phyloP scores from a whole-genome alignment of 2,329 filamentous ascomycete genomes.

The Onygenales sp. region DNA sequence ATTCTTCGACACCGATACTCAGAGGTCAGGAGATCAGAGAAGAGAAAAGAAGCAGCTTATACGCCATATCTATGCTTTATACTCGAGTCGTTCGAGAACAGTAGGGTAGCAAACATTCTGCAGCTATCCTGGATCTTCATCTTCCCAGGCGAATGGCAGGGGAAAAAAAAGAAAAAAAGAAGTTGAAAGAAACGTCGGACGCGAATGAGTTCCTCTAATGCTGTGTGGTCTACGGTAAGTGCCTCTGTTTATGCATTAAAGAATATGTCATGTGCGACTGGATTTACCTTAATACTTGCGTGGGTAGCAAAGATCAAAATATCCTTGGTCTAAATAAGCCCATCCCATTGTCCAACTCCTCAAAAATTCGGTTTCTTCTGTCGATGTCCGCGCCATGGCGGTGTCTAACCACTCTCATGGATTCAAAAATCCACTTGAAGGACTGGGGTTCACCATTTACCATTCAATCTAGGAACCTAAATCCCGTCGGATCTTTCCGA shows the following conservation, averaged over 20 bases:
- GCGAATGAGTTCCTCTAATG: neutral
- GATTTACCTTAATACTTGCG: neutral
- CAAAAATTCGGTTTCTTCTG: neutral
- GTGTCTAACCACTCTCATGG: constrained; percentile 2
- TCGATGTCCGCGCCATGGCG: neutral
- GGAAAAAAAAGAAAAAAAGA: neutral
- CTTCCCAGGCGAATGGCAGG: neutral
- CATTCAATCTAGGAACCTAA: neutral
- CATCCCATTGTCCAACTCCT: constrained; percentile 1
- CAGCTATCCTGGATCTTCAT: constrained; percentile 2
- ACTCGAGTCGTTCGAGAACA: constrained; percentile 2
- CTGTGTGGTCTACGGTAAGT: neutral
- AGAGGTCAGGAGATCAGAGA: neutral
- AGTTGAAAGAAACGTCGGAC: constrained; percentile 1
- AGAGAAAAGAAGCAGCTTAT: neutral
- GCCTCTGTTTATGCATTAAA: constrained; percentile 3
- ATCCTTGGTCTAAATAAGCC: neutral
- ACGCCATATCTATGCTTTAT: constrained; percentile 1
- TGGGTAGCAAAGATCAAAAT: neutral
- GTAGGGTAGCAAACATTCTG: constrained; percentile 8
- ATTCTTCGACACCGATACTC: neutral
- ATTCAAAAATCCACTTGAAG: neutral
- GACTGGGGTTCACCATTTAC: neutral
- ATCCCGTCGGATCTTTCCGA: neutral
- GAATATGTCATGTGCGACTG: constrained; percentile 5